Evolutionary conservation across 2,329 filamentous ascomycete genomes (phyloP).

Genomic region (Periconia digitata): DNA sequence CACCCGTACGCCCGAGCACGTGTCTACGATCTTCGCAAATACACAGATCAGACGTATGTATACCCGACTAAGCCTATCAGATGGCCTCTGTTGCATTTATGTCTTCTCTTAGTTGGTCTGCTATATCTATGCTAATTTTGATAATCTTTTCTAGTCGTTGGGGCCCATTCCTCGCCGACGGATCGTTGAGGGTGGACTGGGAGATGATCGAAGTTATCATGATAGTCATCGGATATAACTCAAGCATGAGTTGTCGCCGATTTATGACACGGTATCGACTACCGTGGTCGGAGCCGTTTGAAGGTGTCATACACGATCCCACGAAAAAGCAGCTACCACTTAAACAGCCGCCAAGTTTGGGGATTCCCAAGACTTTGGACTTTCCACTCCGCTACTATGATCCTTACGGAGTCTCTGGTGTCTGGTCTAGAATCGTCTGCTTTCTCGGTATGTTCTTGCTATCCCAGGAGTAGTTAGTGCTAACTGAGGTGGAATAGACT

Average conservation of each 20-base stretch:
- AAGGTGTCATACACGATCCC: slow-evolving; percentile 25
- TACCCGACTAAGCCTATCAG: no score
- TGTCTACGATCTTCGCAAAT: slow-evolving; percentile 74
- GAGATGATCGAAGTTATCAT: slow-evolving; percentile 77
- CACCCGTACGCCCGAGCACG: slow-evolving; percentile 67
- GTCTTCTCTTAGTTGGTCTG: no score
- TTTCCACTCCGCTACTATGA: slow-evolving; percentile 45
- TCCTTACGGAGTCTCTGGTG: slow-evolving; percentile 71
- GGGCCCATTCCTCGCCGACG: slow-evolving; percentile 72
- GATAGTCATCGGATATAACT: slow-evolving; percentile 67
- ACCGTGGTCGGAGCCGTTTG: slow-evolving; percentile 33
- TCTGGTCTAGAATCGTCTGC: slow-evolving; percentile 64
- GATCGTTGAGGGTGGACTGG: slow-evolving; percentile 68
- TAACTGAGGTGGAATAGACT: slow-evolving; percentile 51
- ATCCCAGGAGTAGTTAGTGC: neutral
- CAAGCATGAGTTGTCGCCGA: slow-evolving; percentile 26
- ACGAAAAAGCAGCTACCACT: slow-evolving; percentile 38
- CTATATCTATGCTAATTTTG: no score
- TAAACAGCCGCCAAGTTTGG: slow-evolving; percentile 51
- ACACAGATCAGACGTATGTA: slow-evolving; percentile 61
- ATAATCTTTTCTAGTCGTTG: no score
- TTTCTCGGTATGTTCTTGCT: slow-evolving; percentile 40
- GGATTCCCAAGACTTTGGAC: slow-evolving; percentile 52
- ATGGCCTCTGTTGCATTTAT: no score
- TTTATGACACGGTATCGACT: slow-evolving; percentile 26